Conservation (phyloP, 768 basidiomycete genomes). For the Termitomyces bulborhizus region DNA sequence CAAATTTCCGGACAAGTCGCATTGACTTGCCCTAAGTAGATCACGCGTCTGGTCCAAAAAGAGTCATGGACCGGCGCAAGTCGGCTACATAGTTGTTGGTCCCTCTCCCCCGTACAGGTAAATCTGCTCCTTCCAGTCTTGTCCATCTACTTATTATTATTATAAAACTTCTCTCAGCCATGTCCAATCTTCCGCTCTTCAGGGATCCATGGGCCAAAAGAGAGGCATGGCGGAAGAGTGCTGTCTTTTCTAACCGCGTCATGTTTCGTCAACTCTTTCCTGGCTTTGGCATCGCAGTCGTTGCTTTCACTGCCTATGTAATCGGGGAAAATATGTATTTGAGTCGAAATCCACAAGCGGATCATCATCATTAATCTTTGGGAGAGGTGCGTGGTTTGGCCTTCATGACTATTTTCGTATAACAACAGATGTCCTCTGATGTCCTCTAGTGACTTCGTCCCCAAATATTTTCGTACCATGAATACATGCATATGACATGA, state of each 20-base stretch:
- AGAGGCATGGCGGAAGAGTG: slow-evolving; percentile 88
- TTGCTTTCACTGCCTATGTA: slow-evolving; percentile 90
- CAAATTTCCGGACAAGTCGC: slow-evolving; percentile 36
- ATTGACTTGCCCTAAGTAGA: slow-evolving; percentile 54
- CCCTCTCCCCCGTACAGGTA: slow-evolving; percentile 7
- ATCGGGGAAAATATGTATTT: slow-evolving; percentile 69
- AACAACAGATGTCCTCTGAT: not conserved
- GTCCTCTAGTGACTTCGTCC: not conserved
- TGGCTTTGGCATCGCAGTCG: slow-evolving; percentile 89
- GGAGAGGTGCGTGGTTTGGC: slow-evolving; percentile 8
- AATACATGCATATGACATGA: not conserved
- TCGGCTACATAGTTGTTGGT: not conserved
- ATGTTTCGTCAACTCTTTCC: slow-evolving; percentile 93
- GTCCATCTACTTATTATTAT: slow-evolving; percentile 7
- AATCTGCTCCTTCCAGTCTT: not conserved
- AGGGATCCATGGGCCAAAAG: slow-evolving; percentile 94
- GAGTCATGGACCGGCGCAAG: not conserved
- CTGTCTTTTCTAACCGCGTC: slow-evolving; percentile 79
- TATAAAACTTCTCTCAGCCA: slow-evolving; percentile 20
- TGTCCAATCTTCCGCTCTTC: slow-evolving; percentile 67
- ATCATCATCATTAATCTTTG: slow-evolving; percentile 21
- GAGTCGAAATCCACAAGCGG: slow-evolving; percentile 25
- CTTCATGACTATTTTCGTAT: not conserved
- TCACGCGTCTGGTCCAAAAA: slow-evolving; percentile 20
- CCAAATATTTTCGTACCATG: not conserved